Conservation (phyloP, 129 eudicot species). For the Helianthus tuberosus region DNA sequence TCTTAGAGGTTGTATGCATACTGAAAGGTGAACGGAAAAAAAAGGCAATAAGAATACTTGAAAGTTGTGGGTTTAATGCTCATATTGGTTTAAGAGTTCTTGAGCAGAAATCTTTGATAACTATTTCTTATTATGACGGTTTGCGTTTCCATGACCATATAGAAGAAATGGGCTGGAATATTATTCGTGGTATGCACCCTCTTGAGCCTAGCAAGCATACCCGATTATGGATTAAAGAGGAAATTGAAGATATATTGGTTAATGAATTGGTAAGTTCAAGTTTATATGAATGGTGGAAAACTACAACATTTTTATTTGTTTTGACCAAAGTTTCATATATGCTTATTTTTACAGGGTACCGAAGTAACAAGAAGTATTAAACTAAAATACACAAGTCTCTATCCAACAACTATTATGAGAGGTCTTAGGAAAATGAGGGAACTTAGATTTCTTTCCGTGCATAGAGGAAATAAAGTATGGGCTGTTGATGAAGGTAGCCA, state of each 20-base stretch:
- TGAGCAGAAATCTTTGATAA: constrained; percentile 22
- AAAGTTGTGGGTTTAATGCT: too few species aligned
- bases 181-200: background rate
- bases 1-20: too few species aligned
- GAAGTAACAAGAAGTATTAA: too few species aligned
- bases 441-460: constrained; percentile 11
- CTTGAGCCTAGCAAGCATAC: background rate
- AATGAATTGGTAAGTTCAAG: background rate
- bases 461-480: background rate
- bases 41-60: too few species aligned
- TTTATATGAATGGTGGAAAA: background rate
- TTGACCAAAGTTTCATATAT: background rate
- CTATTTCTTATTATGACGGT: background rate
- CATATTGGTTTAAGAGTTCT: background rate
- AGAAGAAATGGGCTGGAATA: constrained; percentile 16
- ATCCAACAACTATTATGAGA: background rate
- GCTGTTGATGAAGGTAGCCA: background rate
- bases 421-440: constrained; percentile 23
- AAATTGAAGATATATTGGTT: constrained; percentile 14
- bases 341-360: too few species aligned
- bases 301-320: background rate
- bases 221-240: background rate
- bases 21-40: too few species aligned
- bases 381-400: background rate
- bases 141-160: constrained; percentile 15